These are phyloP conservation scores for Zopfia rhizophila DNA, from an alignment of 2,329 filamentous ascomycete genomes.

Conservation along the genomic window DNA sequence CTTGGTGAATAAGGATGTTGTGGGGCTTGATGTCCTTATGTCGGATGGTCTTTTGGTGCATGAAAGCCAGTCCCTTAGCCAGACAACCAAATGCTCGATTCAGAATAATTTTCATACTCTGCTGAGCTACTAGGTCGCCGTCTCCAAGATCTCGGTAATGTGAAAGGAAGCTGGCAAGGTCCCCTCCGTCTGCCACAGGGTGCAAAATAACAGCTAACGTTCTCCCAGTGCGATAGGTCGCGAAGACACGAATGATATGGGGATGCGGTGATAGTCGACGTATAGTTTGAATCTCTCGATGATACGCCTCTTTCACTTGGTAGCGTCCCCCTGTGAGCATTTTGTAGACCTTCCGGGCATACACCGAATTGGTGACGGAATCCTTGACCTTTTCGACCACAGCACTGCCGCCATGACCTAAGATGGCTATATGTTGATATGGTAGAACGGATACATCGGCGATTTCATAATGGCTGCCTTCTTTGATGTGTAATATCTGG, in stretches of 20 bases:
- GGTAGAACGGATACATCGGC: slow-evolving; percentile 10
- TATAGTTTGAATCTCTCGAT: neutral
- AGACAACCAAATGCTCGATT: slow-evolving; percentile 7
- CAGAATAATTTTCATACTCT: too few species aligned
- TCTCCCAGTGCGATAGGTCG: neutral
- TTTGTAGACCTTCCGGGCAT: neutral
- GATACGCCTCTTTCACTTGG: neutral
- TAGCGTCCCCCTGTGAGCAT: neutral
- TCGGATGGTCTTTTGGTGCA: slow-evolving; percentile 2
- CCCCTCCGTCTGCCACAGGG: neutral
- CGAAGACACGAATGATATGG: neutral
- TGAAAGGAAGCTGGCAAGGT: neutral
- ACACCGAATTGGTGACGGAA: neutral
- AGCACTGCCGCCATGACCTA: neutral
- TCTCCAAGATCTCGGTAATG: neutral
- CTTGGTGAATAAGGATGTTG: slow-evolving; percentile 7
- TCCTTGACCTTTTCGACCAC: neutral
- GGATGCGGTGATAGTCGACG: neutral
- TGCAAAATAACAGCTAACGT: neutral
- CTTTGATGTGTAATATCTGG: too few species aligned
- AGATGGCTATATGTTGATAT: slow-evolving; percentile 10
- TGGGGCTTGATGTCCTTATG: slow-evolving; percentile 11
- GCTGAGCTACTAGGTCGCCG: too few species aligned
- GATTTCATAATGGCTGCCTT: slow-evolving; percentile 8
- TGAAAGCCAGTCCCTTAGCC: neutral